Conservation (phyloP, 768 basidiomycete species). For the Tubosaeta sp. region DNA sequence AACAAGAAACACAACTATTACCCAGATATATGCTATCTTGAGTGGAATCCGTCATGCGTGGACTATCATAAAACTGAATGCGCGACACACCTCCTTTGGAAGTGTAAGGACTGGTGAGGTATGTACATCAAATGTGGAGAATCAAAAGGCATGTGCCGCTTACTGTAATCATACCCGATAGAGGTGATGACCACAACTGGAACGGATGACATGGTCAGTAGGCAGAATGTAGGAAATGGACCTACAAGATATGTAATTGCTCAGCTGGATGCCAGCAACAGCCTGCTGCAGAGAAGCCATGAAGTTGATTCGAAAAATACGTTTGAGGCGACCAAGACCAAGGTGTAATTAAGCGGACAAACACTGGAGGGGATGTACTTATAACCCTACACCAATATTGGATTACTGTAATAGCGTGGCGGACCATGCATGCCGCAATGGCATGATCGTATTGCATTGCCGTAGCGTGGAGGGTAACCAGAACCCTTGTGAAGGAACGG, state of each 20-base stretch:
- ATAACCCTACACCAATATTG: too few species aligned
- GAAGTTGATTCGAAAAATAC: background rate
- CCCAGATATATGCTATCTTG: constrained; percentile 5
- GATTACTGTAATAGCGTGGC: too few species aligned
- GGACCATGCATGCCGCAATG: too few species aligned
- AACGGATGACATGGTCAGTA: background rate
- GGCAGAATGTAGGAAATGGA: background rate
- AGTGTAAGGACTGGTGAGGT: background rate
- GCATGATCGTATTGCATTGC: too few species aligned
- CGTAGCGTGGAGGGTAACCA: too few species aligned
- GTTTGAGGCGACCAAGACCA: background rate
- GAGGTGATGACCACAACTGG: background rate
- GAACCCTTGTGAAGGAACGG: too few species aligned
- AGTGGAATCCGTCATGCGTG: background rate
- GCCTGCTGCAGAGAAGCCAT: background rate
- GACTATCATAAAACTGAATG: background rate
- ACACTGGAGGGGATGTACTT: too few species aligned
- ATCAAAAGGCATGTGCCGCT: background rate
- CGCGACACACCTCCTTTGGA: background rate
- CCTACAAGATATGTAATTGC: background rate
- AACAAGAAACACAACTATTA: background rate
- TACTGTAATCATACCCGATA: background rate
- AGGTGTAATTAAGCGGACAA: background rate
- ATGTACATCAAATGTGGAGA: background rate
- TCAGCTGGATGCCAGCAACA: background rate